These are phyloP conservation scores for Fusarium chlamydosporum DNA, from an alignment of 2,329 filamentous ascomycete genomes.

Conservation along the genomic window DNA sequence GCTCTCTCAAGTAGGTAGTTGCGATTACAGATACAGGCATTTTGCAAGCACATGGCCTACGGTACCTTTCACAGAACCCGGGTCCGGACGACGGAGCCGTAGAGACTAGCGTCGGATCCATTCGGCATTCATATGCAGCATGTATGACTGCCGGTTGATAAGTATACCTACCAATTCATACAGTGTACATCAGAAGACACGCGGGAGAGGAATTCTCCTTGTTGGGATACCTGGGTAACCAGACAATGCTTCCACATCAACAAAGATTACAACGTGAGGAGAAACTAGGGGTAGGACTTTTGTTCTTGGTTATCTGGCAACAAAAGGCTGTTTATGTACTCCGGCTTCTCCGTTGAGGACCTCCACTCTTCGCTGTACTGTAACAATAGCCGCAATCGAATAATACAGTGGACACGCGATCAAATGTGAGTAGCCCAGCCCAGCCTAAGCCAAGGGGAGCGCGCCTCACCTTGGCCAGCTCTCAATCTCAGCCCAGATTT, in stretches of 20 bases:
- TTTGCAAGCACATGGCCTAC: too few relatives aligned
- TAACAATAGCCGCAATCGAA: not conserved
- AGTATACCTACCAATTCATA: too few relatives aligned
- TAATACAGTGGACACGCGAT: slow-evolving; percentile 16
- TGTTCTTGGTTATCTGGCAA: not conserved
- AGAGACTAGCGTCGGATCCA: too few relatives aligned
- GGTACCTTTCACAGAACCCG: too few relatives aligned
- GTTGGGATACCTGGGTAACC: not conserved
- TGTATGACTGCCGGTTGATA: too few relatives aligned
- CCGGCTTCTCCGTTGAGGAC: slow-evolving; percentile 13
- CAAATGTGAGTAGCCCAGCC: slow-evolving; percentile 16
- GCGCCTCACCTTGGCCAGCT: slow-evolving; percentile 36
- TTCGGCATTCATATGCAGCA: too few relatives aligned
- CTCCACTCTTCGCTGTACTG: slow-evolving; percentile 21
- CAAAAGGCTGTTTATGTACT: not conserved
- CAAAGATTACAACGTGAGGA: slow-evolving; percentile 6
- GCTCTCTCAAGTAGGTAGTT: too few relatives aligned
- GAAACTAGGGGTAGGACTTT: slow-evolving; percentile 22
- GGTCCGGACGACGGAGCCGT: too few relatives aligned
- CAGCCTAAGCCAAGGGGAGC: slow-evolving; percentile 5
- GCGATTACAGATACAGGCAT: too few relatives aligned
- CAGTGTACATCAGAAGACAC: slow-evolving; percentile 15
- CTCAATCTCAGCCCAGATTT: slow-evolving; percentile 22
- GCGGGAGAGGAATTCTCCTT: slow-evolving; percentile 10
- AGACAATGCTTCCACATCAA: slow-evolving; percentile 20